Evolutionary conservation across 768 basidiomycete species (phyloP).

Genomic region (Boletus sp.): DNA sequence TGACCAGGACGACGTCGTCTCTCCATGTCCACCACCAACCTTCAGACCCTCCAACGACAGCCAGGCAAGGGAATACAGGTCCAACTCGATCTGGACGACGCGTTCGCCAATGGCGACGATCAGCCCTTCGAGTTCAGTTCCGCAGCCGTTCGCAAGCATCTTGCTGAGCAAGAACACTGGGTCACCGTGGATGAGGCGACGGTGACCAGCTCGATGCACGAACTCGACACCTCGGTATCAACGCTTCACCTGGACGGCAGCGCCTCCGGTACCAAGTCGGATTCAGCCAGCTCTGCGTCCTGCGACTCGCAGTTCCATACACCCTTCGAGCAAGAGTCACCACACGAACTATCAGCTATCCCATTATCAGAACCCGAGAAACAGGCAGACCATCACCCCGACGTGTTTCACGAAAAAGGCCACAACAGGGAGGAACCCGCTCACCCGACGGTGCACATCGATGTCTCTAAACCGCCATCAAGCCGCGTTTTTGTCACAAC

Average conservation of each 20-base stretch:
- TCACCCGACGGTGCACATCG: constrained; percentile 44
- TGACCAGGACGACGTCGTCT: background rate
- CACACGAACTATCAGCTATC: constrained; percentile 22
- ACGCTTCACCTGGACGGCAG: constrained; percentile 52
- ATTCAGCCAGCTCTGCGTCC: constrained; percentile 14
- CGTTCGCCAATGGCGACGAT: constrained; percentile 59
- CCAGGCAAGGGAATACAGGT: constrained; percentile 23
- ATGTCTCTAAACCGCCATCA: constrained; percentile 36
- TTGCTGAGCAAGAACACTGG: constrained; percentile 48
- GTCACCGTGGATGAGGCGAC: constrained; percentile 23
- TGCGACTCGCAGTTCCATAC: constrained; percentile 24
- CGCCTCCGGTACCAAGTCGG: constrained; percentile 14
- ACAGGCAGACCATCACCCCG: background rate
- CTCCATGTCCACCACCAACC: constrained; percentile 15
- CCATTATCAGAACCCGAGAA: constrained; percentile 19
- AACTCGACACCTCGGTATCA: constrained; percentile 49
- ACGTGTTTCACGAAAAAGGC: constrained; percentile 1
- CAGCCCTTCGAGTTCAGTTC: constrained; percentile 52
- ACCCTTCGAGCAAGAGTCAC: constrained; percentile 12
- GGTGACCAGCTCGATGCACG: constrained; percentile 33
- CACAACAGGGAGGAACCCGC: constrained; percentile 9
- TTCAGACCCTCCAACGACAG: constrained; percentile 19
- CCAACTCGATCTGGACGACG: constrained; percentile 57
- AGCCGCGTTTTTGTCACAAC: constrained; percentile 27
- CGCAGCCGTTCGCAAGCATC: constrained; percentile 58